phyloP scores from a whole-genome alignment of 1,139 yeast species.

The Sugiyamaella pinicola region DNA sequence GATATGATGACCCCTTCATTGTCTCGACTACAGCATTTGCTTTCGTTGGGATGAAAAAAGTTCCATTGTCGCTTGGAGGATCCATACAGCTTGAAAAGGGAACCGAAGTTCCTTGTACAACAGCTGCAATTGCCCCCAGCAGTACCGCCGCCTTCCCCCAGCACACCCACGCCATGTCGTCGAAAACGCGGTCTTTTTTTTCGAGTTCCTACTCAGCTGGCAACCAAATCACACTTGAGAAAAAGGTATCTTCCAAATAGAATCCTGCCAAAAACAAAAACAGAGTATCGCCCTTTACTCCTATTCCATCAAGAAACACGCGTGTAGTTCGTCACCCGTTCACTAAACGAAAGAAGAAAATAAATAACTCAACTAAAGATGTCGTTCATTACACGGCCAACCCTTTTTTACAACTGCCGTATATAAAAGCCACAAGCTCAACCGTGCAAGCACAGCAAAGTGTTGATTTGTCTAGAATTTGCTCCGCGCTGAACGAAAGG shows the following conservation, averaged over 20 bases:
- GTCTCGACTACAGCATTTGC: conserved; percentile 9
- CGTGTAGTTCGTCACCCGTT: too few relatives aligned
- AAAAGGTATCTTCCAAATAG: too few relatives aligned
- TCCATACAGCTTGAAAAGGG: conserved; percentile 26
- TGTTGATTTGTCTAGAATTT: not conserved
- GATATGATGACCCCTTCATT: conserved; percentile 16
- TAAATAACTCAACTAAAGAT: too few relatives aligned
- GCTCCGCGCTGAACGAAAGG: not conserved
- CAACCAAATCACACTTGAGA: too few relatives aligned
- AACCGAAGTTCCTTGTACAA: conserved; percentile 13
- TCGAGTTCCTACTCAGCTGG: too few relatives aligned
- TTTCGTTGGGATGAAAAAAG: conserved; percentile 16
- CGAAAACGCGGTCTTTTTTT: too few relatives aligned
- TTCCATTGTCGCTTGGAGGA: conserved; percentile 14
- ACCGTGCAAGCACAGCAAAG: not conserved
- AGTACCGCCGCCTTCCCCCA: not conserved
- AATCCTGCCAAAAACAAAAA: too few relatives aligned
- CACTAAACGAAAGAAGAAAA: too few relatives aligned
- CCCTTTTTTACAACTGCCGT: not conserved
- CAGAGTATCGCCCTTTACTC: too few relatives aligned
- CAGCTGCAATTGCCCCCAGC: not conserved
- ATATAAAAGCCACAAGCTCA: not conserved
- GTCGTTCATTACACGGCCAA: not conserved
- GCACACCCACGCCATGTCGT: conserved; percentile 2
- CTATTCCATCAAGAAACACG: too few relatives aligned